Percentiles rank a stretch among this genome's conserved stretches.
Conservation (phyloP, 768 basidiomycete genomes). For the Trichaptum fuscoviolaceum region DNA sequence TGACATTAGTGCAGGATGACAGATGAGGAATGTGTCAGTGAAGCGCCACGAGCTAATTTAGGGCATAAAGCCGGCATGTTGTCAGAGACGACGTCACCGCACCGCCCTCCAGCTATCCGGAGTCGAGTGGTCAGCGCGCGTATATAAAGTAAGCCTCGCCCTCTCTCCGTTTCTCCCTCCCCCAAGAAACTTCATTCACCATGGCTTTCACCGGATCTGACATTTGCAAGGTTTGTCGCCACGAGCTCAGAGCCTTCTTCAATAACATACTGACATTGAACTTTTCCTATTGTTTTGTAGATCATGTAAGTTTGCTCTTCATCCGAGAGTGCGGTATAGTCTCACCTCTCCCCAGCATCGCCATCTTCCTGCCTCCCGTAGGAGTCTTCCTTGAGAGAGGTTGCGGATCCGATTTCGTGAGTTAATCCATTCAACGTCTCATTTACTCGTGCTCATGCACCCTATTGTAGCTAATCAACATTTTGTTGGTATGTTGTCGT, state of each 20-base stretch:
- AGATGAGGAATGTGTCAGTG: not conserved
- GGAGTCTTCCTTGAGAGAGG: conserved; percentile 89
- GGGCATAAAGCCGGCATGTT: not conserved
- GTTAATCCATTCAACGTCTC: conserved; percentile 24
- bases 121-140: not conserved
- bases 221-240: conserved; percentile 55
- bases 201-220: conserved; percentile 75
- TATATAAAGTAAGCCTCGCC: conserved; percentile 10
- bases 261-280: conserved; percentile 2
- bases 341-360: conserved; percentile 36
- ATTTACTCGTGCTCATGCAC: not conserved
- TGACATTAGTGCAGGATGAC: not conserved
- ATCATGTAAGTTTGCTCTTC: conserved; percentile 34
- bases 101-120: not conserved
- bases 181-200: conserved; percentile 14
- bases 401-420: conserved; percentile 68
- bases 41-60: not conserved
- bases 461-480: conserved; percentile 52
- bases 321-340: not conserved
- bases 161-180: conserved; percentile 12
- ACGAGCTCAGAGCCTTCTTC: conserved; percentile 6
- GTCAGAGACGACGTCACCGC: conserved; percentile 6
- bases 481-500: conserved; percentile 44
- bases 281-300: conserved; percentile 22
- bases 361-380: conserved; percentile 74